These are phyloP conservation scores for Leccinum aurantiacum DNA, from an alignment of 768 basidiomycete genomes.

Conservation along the genomic window DNA sequence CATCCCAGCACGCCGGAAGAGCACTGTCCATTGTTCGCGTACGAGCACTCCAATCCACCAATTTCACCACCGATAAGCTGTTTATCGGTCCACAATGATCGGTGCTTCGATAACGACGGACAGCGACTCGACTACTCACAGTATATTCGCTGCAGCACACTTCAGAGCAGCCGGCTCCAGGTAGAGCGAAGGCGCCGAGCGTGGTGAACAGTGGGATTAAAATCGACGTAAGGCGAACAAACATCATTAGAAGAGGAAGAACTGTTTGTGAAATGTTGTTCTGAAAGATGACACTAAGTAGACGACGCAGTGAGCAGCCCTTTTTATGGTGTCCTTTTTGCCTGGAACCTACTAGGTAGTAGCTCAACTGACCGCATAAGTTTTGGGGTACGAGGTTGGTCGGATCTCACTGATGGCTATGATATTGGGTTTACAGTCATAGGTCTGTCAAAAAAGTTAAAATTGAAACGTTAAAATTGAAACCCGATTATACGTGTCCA, in stretches of 20 bases:
- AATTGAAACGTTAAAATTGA: not conserved
- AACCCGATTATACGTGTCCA: not conserved
- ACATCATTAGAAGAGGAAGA: not conserved
- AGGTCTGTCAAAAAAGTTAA: not conserved
- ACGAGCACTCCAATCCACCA: not conserved
- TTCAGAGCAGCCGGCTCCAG: not conserved
- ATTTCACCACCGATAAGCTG: no score
- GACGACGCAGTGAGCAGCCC: not conserved
- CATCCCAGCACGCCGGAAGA: not conserved
- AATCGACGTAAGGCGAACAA: not conserved
- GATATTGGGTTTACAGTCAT: no score
- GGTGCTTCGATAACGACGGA: not conserved
- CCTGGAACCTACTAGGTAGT: not conserved
- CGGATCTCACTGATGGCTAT: no score
- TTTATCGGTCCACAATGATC: not conserved
- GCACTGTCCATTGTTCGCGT: not conserved
- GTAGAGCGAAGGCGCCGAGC: not conserved
- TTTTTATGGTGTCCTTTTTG: not conserved
- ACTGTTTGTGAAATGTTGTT: not conserved
- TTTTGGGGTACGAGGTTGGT: no score
- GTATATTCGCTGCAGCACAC: not conserved
- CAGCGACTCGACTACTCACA: not conserved
- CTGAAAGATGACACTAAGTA: not conserved
- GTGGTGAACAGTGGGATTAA: not conserved
- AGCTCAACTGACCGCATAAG: no score